Conservation (phyloP, 345 rosid species). For the Microcos paniculata region DNA sequence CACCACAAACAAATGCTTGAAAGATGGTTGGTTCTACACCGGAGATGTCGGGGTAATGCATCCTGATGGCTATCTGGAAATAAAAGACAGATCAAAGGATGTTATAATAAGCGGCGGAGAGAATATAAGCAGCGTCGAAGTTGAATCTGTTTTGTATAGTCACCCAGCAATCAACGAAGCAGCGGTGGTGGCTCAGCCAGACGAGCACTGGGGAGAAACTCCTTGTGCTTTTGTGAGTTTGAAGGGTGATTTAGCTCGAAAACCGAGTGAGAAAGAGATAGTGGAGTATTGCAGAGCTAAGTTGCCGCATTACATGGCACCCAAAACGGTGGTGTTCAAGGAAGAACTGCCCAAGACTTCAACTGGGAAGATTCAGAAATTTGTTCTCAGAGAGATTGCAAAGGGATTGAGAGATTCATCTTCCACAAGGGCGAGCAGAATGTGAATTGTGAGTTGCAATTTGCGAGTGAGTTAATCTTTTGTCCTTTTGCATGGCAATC, state of each 20-base stretch:
- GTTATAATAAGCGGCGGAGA: conserved; percentile 84
- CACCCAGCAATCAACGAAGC: conserved; percentile 69
- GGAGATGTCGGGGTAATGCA: conserved; percentile 80
- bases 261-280: conserved; percentile 26
- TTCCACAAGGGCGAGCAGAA: conserved; percentile 29
- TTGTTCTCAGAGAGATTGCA: conserved; percentile 43
- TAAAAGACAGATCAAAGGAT: conserved; percentile 74
- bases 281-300: conserved; percentile 42
- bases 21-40: conserved; percentile 56
- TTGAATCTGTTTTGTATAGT: conserved; percentile 62
- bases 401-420: conserved; percentile 14
- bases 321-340: conserved; percentile 52
- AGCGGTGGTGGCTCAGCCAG: conserved; percentile 81
- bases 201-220: conserved; percentile 83
- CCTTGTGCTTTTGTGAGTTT: conserved; percentile 74
- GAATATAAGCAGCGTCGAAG: conserved; percentile 74
- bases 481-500: too few relatives aligned
- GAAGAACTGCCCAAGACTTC: conserved; percentile 65
- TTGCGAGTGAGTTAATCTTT: too few relatives aligned
- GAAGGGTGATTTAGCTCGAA: conserved; percentile 23
- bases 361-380: conserved; percentile 60
- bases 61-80: conserved; percentile 63
- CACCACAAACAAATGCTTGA: conserved; percentile 49
- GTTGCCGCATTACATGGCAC: conserved; percentile 62
- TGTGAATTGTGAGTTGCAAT: conserved; percentile 17